A percentile compares a stretch with the other conserved stretches of the same genome.
Conservation (phyloP, 2,329 filamentous ascomycete species). For the Paraphoma chrysanthemicola region DNA sequence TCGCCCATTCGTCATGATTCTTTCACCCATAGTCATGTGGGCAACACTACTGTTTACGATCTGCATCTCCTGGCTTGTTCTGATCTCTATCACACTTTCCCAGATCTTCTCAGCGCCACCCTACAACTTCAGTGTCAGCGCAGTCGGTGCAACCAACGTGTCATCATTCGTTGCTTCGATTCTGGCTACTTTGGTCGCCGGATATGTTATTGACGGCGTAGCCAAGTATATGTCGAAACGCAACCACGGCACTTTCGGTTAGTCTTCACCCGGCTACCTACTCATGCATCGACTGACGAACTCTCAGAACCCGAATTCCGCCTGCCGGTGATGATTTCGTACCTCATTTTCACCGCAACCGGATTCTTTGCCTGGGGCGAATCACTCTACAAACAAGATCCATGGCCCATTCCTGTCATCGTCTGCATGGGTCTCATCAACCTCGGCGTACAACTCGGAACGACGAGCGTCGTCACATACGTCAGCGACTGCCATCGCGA, state of each 20-base stretch:
- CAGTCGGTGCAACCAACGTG: constrained; percentile 30
- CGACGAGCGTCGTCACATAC: constrained; percentile 30
- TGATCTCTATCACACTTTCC: constrained; percentile 33
- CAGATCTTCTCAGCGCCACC: constrained; percentile 35
- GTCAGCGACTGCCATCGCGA: constrained; percentile 33
- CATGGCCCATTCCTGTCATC: constrained; percentile 33
- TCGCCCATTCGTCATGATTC: constrained; percentile 24
- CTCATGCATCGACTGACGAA: not conserved
- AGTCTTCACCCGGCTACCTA: constrained; percentile 1
- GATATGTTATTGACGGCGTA: constrained; percentile 26
- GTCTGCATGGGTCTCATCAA: constrained; percentile 36
- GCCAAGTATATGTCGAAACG: constrained; percentile 31
- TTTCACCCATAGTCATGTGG: constrained; percentile 30
- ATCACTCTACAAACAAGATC: constrained; percentile 20
- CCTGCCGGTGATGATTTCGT: constrained; percentile 30
- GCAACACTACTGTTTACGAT: constrained; percentile 32
- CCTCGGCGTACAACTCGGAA: constrained; percentile 29
- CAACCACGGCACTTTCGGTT: constrained; percentile 30
- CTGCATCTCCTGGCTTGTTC: constrained; percentile 36
- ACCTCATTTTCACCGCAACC: constrained; percentile 26
- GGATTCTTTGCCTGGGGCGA: constrained; percentile 37
- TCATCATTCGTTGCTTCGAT: constrained; percentile 32
- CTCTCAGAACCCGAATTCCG: constrained; percentile 32
- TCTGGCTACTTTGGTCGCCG: constrained; percentile 24
- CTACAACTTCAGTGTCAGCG: constrained; percentile 31